phyloP scores from a whole-genome alignment of 805 yeast species.

The Trichomonascus vanleenenianus region DNA sequence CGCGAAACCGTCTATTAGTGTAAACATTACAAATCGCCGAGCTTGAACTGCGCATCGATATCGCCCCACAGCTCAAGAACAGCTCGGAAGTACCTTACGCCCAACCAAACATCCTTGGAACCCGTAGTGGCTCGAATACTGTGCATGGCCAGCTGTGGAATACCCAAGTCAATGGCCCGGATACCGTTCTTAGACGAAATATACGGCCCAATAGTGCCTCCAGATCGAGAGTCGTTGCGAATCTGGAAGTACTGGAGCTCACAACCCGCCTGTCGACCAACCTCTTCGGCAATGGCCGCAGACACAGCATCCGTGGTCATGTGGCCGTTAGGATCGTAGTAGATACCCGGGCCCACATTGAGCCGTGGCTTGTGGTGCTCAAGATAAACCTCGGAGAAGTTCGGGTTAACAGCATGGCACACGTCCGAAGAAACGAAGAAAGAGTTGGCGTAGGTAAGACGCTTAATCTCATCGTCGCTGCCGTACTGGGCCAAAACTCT shows the following conservation, averaged over 20 bases:
- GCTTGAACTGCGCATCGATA: constrained; percentile 25
- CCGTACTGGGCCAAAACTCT: constrained; percentile 31
- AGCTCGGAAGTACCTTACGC: constrained; percentile 57
- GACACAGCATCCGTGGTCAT: constrained; percentile 78
- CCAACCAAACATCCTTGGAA: constrained; percentile 63
- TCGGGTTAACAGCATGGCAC: constrained; percentile 71
- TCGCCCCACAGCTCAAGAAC: constrained; percentile 61
- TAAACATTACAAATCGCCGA: constrained; percentile 13
- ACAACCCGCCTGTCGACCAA: constrained; percentile 58
- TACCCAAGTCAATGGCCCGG: constrained; percentile 60
- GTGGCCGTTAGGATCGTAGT: constrained; percentile 68
- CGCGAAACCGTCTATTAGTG: background rate
- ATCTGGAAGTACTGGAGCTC: constrained; percentile 72
- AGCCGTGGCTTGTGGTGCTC: constrained; percentile 72
- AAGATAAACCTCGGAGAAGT: constrained; percentile 52
- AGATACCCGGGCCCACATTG: constrained; percentile 62
- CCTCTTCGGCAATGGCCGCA: constrained; percentile 56
- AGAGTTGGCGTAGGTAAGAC: constrained; percentile 52
- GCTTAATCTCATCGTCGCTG: constrained; percentile 30
- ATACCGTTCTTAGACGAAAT: constrained; percentile 33
- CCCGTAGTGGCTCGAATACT: constrained; percentile 79
- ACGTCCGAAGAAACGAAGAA: constrained; percentile 77
- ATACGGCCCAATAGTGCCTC: constrained; percentile 78
- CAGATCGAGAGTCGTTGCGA: constrained; percentile 74
- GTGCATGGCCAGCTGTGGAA: constrained; percentile 81